Base-by-base conservation (phyloP, 1,284 basidiomycete genomes). In the Neotropicomus parvogracilis region DNA sequence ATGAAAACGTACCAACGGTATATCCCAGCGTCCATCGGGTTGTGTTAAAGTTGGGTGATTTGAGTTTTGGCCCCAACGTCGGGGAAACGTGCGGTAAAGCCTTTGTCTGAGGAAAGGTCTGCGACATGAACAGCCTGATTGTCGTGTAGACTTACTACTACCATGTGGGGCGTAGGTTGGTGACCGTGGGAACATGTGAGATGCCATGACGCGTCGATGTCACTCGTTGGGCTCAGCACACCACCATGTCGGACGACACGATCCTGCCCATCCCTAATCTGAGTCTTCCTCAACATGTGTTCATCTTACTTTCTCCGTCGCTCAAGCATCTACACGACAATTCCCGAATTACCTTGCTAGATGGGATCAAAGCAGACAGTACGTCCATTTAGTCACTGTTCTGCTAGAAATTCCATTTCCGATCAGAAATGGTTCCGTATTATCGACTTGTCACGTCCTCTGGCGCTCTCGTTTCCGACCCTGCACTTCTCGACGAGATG, bases 241-340 rank as follows among this genome's bases (percentile, higher is more conserved):
- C 53, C 14, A 60, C 49, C 57, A 93, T 93, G 91, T 79, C 88
- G 44, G 90, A 93, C 70, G 91, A 95, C 58, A 73, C 82, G 21
- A 81, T 91, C 2, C 77, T 90, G 27, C 90, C 91, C 0, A 88
- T 89, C 56, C 93, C 93, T 12, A 93, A 95, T 65, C 81, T 94
- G 48, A 72, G 77, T 17, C 78, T 94, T 19, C 77, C 91, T 1
- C 88, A 93, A 61, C 79, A 85, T 59, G 73, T 87, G 21, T 95
- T 90, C 60, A 78, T 82, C 20, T 75, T 95, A 6, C 79, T 80
- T 8, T 81, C 80, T 20, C 73, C 81, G 0, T 71, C 75, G 3
- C 73, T 93, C 31, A 66, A 72, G 0, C 72, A 80, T 41, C 73
- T 88, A 6, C 88, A 91, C 57, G 77, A 83, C 13, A 72, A 81